Evolutionary conservation across 2,329 filamentous ascomycete genomes (phyloP).

Genomic region (Trichoderma simmonsii): DNA sequence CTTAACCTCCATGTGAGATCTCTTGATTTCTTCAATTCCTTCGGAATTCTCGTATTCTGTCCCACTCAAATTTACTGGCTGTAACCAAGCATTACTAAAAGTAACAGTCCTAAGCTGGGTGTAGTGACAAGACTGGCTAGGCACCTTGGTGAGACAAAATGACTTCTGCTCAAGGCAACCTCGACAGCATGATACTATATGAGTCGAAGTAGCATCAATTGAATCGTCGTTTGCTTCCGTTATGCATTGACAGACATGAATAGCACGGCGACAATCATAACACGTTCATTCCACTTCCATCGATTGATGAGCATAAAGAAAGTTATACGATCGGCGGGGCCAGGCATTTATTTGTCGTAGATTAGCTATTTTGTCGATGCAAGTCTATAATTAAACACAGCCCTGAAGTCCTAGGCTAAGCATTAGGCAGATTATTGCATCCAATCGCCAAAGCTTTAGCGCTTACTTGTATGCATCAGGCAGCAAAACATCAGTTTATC

Average conservation of each 20-base stretch:
- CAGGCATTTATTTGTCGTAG: not conserved
- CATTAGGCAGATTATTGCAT: not conserved
- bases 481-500: not conserved
- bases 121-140: not conserved
- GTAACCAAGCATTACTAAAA: not conserved
- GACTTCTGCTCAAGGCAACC: not conserved
- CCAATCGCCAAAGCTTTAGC: not conserved
- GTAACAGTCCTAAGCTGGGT: fast-evolving
- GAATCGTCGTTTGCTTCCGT: not conserved
- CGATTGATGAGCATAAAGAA: not conserved
- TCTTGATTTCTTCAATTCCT: not conserved
- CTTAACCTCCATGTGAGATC: not conserved
- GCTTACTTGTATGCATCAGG: not conserved
- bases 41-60: not conserved
- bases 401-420: not conserved
- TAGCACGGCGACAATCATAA: not conserved
- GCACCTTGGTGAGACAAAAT: not conserved
- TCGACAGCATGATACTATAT: not conserved
- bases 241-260: not conserved
- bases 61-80: not conserved
- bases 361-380: not conserved
- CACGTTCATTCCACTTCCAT: not conserved
- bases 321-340: not conserved
- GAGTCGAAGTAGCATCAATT: not conserved
- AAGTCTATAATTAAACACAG: not conserved